Evolutionary conservation across 1,284 basidiomycete species (phyloP).

Genomic region (Boletus semigastroideus): DNA sequence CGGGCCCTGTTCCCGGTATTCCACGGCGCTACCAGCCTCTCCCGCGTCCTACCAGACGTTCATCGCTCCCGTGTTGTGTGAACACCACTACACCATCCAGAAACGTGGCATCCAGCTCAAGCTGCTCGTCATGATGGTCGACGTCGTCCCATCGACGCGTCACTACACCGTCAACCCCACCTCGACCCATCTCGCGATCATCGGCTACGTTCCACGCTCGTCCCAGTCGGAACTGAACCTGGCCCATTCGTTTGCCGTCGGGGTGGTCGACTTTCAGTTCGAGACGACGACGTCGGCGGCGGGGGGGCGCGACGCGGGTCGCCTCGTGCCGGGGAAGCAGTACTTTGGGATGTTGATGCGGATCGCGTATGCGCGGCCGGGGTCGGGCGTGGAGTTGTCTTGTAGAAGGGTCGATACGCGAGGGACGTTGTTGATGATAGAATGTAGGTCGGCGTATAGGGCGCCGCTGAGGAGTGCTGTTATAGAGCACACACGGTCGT

Average conservation of each 20-base stretch:
- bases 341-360: constrained; percentile 3
- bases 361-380: neutral
- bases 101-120: constrained; percentile 5
- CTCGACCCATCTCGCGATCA: neutral
- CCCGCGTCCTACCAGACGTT: neutral
- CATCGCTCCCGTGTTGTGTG: neutral
- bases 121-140: neutral
- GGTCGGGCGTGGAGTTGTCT: neutral
- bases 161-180: neutral
- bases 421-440: neutral
- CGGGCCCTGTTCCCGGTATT: constrained; percentile 4
- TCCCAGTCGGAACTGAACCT: neutral
- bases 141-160: neutral
- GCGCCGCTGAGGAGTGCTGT: neutral
- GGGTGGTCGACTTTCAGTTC: constrained; percentile 3
- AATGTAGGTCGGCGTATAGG: neutral
- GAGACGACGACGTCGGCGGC: neutral
- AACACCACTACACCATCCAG: constrained; percentile 1
- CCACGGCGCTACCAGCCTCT: neutral
- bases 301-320: neutral
- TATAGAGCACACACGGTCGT: neutral
- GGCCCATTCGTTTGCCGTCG: neutral
- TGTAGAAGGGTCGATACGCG: constrained; percentile 3
- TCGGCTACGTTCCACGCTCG: neutral
- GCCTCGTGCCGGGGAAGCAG: neutral